Conservation (phyloP, 2,329 filamentous ascomycete species). For the Penicillium sp. region DNA sequence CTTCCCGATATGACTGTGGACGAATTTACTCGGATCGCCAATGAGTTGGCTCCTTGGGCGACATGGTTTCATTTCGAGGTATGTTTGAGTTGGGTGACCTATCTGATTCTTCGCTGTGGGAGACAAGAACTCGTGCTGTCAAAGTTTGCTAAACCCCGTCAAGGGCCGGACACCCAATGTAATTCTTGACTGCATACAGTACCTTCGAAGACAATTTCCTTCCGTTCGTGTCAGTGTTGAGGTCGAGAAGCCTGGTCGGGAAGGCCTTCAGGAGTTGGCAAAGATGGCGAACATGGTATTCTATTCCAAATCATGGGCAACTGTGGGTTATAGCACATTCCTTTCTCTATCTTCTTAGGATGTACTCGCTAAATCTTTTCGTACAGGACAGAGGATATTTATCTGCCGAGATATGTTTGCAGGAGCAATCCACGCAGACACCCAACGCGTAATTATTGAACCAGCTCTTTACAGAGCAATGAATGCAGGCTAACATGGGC, state of each 20-base stretch:
- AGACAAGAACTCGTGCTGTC: not conserved
- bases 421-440: slow-evolving; percentile 44
- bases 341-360: not conserved
- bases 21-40: slow-evolving; percentile 60
- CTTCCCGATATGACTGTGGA: slow-evolving; percentile 68
- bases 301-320: slow-evolving; percentile 72
- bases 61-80: slow-evolving; percentile 75
- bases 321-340: slow-evolving; percentile 50
- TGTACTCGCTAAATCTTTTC: not conserved
- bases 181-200: slow-evolving; percentile 62
- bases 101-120: not conserved
- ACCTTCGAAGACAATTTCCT: slow-evolving; percentile 55
- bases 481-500: not conserved
- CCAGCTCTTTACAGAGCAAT: not conserved
- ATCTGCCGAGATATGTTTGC: slow-evolving; percentile 58
- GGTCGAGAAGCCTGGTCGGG: slow-evolving; percentile 69
- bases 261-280: slow-evolving; percentile 64
- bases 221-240: slow-evolving; percentile 67
- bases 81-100: not conserved
- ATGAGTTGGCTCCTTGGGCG: slow-evolving; percentile 41
- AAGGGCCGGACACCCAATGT: slow-evolving; percentile 68
- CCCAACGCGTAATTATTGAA: slow-evolving; percentile 51
- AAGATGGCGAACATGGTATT: slow-evolving; percentile 71
- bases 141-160: not conserved
- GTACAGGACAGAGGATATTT: slow-evolving; percentile 42